These are phyloP conservation scores for Aspergillus bertholletiae DNA, from an alignment of 495 filamentous ascomycete species.

Conservation along the genomic window DNA sequence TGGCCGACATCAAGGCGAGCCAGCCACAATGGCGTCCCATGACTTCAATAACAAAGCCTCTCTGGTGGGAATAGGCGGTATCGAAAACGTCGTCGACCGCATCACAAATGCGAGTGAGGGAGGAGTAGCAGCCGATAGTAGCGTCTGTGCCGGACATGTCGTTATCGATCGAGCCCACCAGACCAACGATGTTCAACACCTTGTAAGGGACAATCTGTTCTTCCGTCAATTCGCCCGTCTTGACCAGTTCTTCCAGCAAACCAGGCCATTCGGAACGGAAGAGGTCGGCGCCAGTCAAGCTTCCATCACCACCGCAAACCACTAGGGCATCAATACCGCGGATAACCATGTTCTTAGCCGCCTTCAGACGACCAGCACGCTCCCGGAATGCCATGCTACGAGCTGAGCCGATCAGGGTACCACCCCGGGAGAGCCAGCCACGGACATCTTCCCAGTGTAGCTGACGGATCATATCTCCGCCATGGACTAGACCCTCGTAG, in stretches of 20 bases:
- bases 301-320: slow-evolving; percentile 96
- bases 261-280: slow-evolving; percentile 90
- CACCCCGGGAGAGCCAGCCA: slow-evolving; percentile 90
- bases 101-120: slow-evolving; percentile 86
- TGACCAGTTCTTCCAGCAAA: slow-evolving; percentile 77
- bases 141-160: slow-evolving; percentile 96
- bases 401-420: slow-evolving; percentile 95
- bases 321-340: slow-evolving; percentile 95
- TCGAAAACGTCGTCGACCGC: slow-evolving; percentile 95
- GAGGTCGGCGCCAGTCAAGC: slow-evolving; percentile 91
- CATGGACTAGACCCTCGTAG: slow-evolving; percentile 91
- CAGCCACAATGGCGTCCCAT: slow-evolving; percentile 99
- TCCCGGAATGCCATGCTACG: slow-evolving; percentile 87
- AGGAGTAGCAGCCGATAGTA: slow-evolving; percentile 96
- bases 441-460: slow-evolving; percentile 94
- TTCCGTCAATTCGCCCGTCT: slow-evolving; percentile 59
- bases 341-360: slow-evolving; percentile 88
- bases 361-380: slow-evolving; percentile 72
- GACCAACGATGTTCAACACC: slow-evolving; percentile 89
- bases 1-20: slow-evolving; percentile 94
- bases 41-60: slow-evolving; percentile 97
- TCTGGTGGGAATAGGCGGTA: slow-evolving; percentile 92
- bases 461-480: slow-evolving; percentile 80
- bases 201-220: slow-evolving; percentile 69
- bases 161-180: slow-evolving; percentile 98